Base-by-base conservation (phyloP, 2,329 filamentous ascomycete genomes). In the Arthroderma sp. region DNA sequence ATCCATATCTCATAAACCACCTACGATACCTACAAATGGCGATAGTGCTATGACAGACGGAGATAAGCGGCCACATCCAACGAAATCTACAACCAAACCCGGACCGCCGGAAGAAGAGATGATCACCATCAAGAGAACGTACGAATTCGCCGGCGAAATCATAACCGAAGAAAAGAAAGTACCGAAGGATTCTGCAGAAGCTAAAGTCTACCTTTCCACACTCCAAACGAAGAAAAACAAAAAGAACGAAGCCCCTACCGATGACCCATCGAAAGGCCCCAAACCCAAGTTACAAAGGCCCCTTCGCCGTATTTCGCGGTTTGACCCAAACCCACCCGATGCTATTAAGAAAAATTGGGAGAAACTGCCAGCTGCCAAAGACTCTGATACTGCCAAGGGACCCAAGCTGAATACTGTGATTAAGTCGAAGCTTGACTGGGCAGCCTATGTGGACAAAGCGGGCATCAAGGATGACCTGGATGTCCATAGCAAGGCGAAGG, bases 321-420 rank as follows among this genome's bases (percentile, higher is more conserved):
- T 70, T 44, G 67, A 69, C 40, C 68, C 68, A 1, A 70, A 69
- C 44, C 63, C 64, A 7, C 59, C 61, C n/a, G 63, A 63, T 3
- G 43, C 51, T 9, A 65, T 66, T 46, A 63, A 66, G 54, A 66
- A 64, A 49, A 67, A 59, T 52, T 66, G 64, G 65, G 62, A 64
- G 54, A 66, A 64, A 45, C 59, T 63, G 33, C 11, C 38, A 7
- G 36, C 36, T 30, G 28, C 29, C 5, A 5, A 29, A 10, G 38
- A 29, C 33, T 33, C 36, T 10, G 44, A 47, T 30, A 57, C 51
- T 36, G 22, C 55, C 54, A 54, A 50, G 43, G 63, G 72, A 54
- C 72, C 74, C 47, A 80, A 79, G 55, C 71, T 81, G 62, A 81
- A 78, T 51, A 79, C 77, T 0, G 75, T 81, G 41, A 76, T 80